Conservation (phyloP, 1,284 basidiomycete species). For the Trametes polyzona region DNA sequence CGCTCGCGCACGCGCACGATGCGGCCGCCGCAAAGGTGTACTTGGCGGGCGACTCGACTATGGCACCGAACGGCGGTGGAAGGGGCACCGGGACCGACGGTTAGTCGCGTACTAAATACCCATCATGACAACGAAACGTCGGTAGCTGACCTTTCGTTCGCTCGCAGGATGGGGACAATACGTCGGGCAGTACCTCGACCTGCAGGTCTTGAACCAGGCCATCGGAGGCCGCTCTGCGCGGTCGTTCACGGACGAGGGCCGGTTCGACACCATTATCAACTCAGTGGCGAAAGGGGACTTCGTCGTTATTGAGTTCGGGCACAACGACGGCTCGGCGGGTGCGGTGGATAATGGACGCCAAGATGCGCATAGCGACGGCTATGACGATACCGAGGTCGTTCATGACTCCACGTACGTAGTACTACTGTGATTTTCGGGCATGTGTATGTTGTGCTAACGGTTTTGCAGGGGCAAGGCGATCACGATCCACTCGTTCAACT, state of each 20-base stretch:
- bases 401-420: background rate
- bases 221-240: constrained; percentile 51
- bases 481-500: constrained; percentile 25
- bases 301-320: constrained; percentile 50
- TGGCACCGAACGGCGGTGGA: constrained; percentile 32
- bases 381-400: background rate
- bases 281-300: constrained; percentile 38
- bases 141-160: constrained; percentile 11
- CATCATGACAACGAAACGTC: background rate
- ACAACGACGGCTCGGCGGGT: constrained; percentile 42
- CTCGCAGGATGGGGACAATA: constrained; percentile 52
- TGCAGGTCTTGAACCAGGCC: constrained; percentile 49
- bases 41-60: constrained; percentile 52
- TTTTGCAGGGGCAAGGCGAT: constrained; percentile 1
- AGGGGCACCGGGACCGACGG: constrained; percentile 15
- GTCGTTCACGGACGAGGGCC: constrained; percentile 35
- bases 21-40: constrained; percentile 34
- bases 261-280: constrained; percentile 17
- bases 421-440: too few relatives aligned
- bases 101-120: background rate
- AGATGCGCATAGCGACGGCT: constrained; percentile 21
- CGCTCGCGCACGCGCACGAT: too few relatives aligned
- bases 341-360: constrained; percentile 27
- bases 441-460: too few relatives aligned
- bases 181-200: constrained; percentile 43